A percentile compares a stretch with the other conserved stretches of the same genome.
phyloP scores from a whole-genome alignment of 306 rosid genomes.

The Cicer bijugum region DNA sequence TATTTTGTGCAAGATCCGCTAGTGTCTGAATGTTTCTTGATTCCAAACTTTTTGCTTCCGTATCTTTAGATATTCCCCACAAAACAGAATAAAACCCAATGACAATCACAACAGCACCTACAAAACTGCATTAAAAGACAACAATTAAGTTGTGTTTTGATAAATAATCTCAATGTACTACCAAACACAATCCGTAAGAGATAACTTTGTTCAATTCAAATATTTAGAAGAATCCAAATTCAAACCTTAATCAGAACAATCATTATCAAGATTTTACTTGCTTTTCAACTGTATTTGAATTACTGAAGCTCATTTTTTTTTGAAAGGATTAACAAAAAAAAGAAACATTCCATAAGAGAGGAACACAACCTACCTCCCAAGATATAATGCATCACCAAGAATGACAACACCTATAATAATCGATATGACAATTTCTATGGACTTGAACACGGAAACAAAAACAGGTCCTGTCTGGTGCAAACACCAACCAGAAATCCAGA shows the following conservation, averaged over 20 bases:
- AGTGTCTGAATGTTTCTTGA: conserved; percentile 51
- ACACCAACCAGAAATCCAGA: conserved; percentile 83
- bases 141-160: conserved; percentile 11
- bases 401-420: conserved; percentile 61
- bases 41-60: conserved; percentile 46
- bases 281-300: no score
- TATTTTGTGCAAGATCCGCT: no score
- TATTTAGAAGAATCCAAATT: no score
- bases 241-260: no score
- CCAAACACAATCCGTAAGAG: background rate
- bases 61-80: conserved; percentile 85
- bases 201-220: no score
- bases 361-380: conserved; percentile 70
- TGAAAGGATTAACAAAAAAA: no score
- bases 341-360: background rate
- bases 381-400: conserved; percentile 75
- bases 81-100: conserved; percentile 77
- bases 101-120: conserved; percentile 81
- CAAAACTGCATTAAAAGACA: conserved; percentile 62
- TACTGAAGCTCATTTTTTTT: no score
- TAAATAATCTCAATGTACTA: conserved; percentile 30
- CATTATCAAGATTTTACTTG: no score
- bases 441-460: conserved; percentile 88
- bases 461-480: conserved; percentile 73
- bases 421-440: conserved; percentile 75